These are phyloP conservation scores for Chlorella vulgaris DNA, from an alignment of 139 green algal genomes.

Conservation along the genomic window DNA sequence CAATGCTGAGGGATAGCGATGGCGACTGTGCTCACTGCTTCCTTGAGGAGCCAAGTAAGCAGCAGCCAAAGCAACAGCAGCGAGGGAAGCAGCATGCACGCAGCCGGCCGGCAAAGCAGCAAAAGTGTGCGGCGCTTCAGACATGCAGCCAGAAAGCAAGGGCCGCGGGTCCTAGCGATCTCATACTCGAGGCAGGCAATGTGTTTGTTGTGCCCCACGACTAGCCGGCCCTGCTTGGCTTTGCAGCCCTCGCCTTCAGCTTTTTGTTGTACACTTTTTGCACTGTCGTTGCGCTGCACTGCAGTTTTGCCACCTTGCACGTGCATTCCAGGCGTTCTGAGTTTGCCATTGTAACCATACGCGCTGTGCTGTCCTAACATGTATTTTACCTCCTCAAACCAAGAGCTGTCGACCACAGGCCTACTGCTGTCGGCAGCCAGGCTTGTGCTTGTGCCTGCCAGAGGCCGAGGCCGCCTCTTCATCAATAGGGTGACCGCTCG, in stretches of 20 bases:
- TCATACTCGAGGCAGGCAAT: constrained; percentile 27
- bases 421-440: neutral
- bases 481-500: too few relatives aligned
- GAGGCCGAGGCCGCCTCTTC: too few relatives aligned
- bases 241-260: neutral
- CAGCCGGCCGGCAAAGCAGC: too few relatives aligned
- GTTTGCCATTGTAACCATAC: too few relatives aligned
- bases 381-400: too few relatives aligned
- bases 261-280: neutral
- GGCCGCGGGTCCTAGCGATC: constrained; percentile 10
- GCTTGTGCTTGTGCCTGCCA: neutral
- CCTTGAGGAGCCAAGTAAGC: constrained; percentile 25
- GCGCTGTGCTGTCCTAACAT: too few relatives aligned
- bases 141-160: neutral
- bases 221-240: too few relatives aligned
- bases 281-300: too few relatives aligned
- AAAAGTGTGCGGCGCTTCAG: neutral
- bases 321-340: too few relatives aligned
- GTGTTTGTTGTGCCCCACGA: constrained; percentile 28
- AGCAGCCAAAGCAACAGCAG: neutral
- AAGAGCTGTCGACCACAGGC: too few relatives aligned
- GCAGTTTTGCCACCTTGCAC: too few relatives aligned
- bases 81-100: neutral
- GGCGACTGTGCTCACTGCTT: constrained; percentile 43
- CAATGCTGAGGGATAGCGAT: constrained; percentile 34